Base-by-base conservation (phyloP, 2,329 filamentous ascomycete species). In the Colletotrichum sp. region DNA sequence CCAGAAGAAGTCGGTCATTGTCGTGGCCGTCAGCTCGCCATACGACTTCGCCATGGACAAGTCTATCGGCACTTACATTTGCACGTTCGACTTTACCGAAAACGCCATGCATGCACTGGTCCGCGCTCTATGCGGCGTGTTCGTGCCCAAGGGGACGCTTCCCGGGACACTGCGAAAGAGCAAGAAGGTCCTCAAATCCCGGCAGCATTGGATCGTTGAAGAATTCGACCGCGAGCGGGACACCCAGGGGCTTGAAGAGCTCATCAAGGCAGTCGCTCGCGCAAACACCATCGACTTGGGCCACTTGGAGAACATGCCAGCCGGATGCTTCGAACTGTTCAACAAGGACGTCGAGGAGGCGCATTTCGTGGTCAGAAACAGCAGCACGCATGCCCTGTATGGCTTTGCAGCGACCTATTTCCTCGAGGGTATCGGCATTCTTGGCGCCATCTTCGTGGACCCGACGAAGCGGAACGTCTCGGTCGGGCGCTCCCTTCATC, bases 1-100 rank as follows among this genome's bases (percentile, higher is more conserved):
- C 3, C 94, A 96, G 81, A 95, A 97, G 83, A 98, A 98, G 85
- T 95, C 96, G 1, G 87, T 98, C 49, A 93, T 98, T 28, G 96
- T 98, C 5, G 94, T 98, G 9, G 95, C 96, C 1, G 96, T 98
- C 79, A 98, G 96, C 85, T 98, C 96, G 1, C 96, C 96, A 0
- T 99, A 98, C 84, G 96, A 99, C 83, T 99, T 99, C 83, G 96
- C 95, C 60, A 96, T 96, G 91, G 96, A 99, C 81, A 94, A 94
- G 78, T 93, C 93, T 1, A 96, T 99, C 55, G 95, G 95, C 7
- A 98, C 96, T 1, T 98, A 98, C 81, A 90, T 99, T 55, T 98
- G 96, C 87, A 98, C 96, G 0, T 98, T 98, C 83, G 96, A 98
- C 85, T 98, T 98, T 81, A 98, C 96, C 1, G 96, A 98, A 80